Evolutionary conservation across 1,284 basidiomycete genomes (phyloP), one percentile per base, ranked within the genome.

Genomic region (Gastroboletus turbinatus): DNA sequence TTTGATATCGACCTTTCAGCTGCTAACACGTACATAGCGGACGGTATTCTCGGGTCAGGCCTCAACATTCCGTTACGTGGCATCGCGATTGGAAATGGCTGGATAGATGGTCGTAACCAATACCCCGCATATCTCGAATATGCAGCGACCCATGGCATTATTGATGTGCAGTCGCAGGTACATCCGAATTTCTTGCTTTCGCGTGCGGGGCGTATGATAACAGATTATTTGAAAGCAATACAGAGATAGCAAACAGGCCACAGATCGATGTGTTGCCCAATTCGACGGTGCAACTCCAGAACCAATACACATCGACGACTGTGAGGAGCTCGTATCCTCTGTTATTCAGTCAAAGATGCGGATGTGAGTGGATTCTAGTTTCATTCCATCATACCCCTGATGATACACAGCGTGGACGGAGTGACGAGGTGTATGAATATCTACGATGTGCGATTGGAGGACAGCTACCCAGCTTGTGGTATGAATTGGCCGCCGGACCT

Each of bases 401-500:
- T 23, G 19, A 27, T 46, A 2, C 9, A 2, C 63, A 95, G 92
- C 45, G 79, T 88, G 23, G 80, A 94, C 52, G 90, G 88, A 6
- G 74, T 81, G 59, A 72, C 79, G 38, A 88, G 85, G 73, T 99
- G 96, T 73, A 79, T 96, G 65, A 99, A 99, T 71, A 86, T 98
- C 45, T 99, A 99, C 67, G 97, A 99, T 67, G 84, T 98, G 21
- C 88, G 97, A 33, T 76, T 93, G 29, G 85, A 89, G 53, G 97
- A 99, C 70, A 81, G 80, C 14, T 78, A 73, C 46, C 96, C 96
- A n/a, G 88, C 85, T 3, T 99, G 96, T 72, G 96, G 96, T 1
- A 92, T 98, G 93, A 96, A 96, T 73, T 99, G 96, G 96, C 96
- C 96, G 5, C 87, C 88, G n/a, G 93, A 94, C 62, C 82, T 99